These are phyloP conservation scores for Lachnellula subtilissima DNA, from an alignment of 2,329 filamentous ascomycete species.

Conservation along the genomic window DNA sequence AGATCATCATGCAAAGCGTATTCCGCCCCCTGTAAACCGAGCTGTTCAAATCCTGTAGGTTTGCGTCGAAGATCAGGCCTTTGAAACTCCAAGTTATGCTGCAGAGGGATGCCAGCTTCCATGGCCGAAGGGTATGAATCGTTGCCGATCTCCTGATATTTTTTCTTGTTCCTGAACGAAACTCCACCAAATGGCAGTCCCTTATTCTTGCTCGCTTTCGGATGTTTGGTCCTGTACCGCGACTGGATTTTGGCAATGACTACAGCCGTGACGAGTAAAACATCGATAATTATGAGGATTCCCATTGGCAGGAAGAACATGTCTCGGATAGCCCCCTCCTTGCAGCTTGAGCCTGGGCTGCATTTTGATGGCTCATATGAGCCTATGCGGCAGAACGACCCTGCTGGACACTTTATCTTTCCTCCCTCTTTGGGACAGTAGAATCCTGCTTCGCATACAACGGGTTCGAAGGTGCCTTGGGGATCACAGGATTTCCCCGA, in stretches of 20 bases:
- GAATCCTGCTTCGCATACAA: slow-evolving; percentile 44
- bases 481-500: slow-evolving; percentile 13
- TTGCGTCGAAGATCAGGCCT: slow-evolving; percentile 1
- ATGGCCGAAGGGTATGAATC: not conserved
- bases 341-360: slow-evolving; percentile 41
- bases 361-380: slow-evolving; percentile 45
- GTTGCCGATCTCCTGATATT: slow-evolving; percentile 17
- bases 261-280: slow-evolving; percentile 36
- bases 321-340: slow-evolving; percentile 39
- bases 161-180: not conserved
- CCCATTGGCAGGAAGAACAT: slow-evolving; percentile 40
- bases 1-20: slow-evolving; percentile 13
- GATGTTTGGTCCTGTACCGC: slow-evolving; percentile 30
- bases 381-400: slow-evolving; percentile 48
- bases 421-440: slow-evolving; percentile 45
- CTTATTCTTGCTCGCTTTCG: not conserved
- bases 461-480: slow-evolving; percentile 41
- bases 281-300: slow-evolving; percentile 40
- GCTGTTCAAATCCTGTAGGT: slow-evolving; percentile 20
- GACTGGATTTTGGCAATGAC: slow-evolving; percentile 34
- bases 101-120: slow-evolving; percentile 14
- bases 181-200: not conserved
- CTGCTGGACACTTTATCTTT: slow-evolving; percentile 40
- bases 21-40: slow-evolving; percentile 11
- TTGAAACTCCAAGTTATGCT: slow-evolving; percentile 3